These are phyloP conservation scores for Lasiosphaeria hispida DNA, from an alignment of 495 filamentous ascomycete species.

Conservation along the genomic window DNA sequence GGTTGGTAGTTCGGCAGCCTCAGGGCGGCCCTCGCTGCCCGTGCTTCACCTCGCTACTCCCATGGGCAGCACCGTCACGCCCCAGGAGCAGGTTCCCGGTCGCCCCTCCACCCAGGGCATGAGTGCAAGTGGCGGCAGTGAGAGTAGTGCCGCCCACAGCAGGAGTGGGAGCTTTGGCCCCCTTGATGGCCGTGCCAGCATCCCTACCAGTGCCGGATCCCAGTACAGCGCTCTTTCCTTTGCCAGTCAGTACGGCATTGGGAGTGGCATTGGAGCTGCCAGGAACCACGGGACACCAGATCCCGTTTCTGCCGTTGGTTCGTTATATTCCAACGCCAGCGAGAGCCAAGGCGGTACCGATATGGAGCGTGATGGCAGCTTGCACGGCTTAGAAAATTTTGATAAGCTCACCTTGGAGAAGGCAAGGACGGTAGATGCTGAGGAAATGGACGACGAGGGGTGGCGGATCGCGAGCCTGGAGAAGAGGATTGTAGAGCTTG, in stretches of 20 bases:
- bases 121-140: conserved; percentile 69
- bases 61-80: conserved; percentile 68
- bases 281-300: conserved; percentile 68
- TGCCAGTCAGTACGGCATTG: conserved; percentile 62
- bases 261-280: conserved; percentile 21
- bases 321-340: conserved; percentile 71
- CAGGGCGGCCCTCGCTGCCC: conserved; percentile 60
- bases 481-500: conserved; percentile 81
- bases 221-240: conserved; percentile 75
- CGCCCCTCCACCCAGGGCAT: conserved; percentile 48
- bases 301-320: conserved; percentile 82
- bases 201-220: conserved; percentile 77
- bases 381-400: conserved; percentile 65
- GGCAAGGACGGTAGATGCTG: conserved; percentile 79
- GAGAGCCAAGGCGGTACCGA: conserved; percentile 54
- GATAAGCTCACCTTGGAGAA: conserved; percentile 75
- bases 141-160: conserved; percentile 63
- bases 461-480: conserved; percentile 91
- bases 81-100: conserved; percentile 53
- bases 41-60: conserved; percentile 79
- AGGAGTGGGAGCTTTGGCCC: conserved; percentile 71
- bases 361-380: conserved; percentile 74
- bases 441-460: conserved; percentile 89
- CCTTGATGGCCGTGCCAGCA: conserved; percentile 69
- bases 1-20: conserved; percentile 44